A percentile compares a stretch with the other conserved stretches of the same genome.
Conservation (phyloP, 1,284 basidiomycete species). For the Athelia psychrophila region DNA sequence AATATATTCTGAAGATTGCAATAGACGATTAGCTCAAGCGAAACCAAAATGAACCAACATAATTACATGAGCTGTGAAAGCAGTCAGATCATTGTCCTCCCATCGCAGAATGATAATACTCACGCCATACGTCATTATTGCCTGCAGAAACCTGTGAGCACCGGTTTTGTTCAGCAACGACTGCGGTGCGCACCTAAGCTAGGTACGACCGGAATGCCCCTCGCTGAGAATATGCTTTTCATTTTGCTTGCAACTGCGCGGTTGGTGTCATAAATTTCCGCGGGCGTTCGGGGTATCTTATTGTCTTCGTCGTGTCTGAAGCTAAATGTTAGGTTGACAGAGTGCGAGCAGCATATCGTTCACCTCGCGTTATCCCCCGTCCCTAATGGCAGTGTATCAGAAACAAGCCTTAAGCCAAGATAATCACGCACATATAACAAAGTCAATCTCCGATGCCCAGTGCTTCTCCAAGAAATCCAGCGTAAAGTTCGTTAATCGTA, state of each 20-base stretch:
- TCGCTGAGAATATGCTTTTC: constrained; percentile 62
- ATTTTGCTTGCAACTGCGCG: constrained; percentile 68
- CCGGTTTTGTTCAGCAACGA: constrained; percentile 4
- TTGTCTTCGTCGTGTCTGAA: constrained; percentile 91
- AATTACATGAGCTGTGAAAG: constrained; percentile 56
- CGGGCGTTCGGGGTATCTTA: constrained; percentile 72
- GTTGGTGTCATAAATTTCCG: constrained; percentile 83
- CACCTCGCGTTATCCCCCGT: constrained; percentile 91
- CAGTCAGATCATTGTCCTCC: constrained; percentile 12
- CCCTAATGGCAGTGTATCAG: constrained; percentile 44
- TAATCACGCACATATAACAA: constrained; percentile 72
- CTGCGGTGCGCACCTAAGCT: constrained; percentile 58
- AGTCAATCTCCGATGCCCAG: constrained; percentile 86
- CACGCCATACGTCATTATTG: constrained; percentile 89
- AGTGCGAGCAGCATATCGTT: constrained; percentile 8
- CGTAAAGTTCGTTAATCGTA: constrained; percentile 75
- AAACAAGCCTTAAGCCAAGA: constrained; percentile 1
- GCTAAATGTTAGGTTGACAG: constrained; percentile 1
- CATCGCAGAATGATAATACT: constrained; percentile 28
- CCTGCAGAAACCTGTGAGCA: constrained; percentile 37
- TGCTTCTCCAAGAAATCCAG: constrained; percentile 79
- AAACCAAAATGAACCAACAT: constrained; percentile 5
- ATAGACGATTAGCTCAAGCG: constrained; percentile 8
- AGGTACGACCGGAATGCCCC: constrained; percentile 81
- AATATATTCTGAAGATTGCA: constrained; percentile 54